Base-by-base conservation (phyloP, 805 yeast genomes). In the Hanseniaspora pseudoguilliermondii region DNA sequence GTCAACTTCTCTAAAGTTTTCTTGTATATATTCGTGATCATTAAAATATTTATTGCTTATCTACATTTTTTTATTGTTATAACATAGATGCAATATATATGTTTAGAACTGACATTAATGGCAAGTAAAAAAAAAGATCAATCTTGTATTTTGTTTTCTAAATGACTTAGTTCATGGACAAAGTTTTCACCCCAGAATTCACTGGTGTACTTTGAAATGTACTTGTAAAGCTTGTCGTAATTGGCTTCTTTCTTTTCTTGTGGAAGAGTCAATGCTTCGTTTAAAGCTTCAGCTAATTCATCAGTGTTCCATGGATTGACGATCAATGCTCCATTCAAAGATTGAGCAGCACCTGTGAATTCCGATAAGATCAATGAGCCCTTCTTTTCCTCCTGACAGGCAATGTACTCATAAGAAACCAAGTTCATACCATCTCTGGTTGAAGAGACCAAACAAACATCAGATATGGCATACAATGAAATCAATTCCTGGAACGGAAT, bases 331-430 rank as follows among this genome's bases (percentile, higher is more conserved):
- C 99, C 99, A 65, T 93, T 91, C 60, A 93, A 74, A 1, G 95
- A 85, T 71, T 93, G 99, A 0, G 98, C 97, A n/a, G 98, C 98
- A 49, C 99, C 99, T 0, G 98, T 93, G 71, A 93, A 93, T 71
- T 93, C 99, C 43, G 95, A 84, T 59, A 93, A 69, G 49, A 93
- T 86, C 62, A 93, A 75, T 3, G 89, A 81, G 9, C 99, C 99
- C 60, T 88, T 82, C 59, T 81, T 81, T 48, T 83, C 82, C 59
- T 82, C 78, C 70, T 93, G 98, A 66, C 97, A 91, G 0, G 97
- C 97, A 63, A 93, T 88, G 69, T 93, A 93, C 71, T 93, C 99
- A 68, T 88, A 95, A 54, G 91, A 81, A 46, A 95, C 98, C 64
- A 93, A 77, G 67, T 93, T 93, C 99, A 93, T 93, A 63, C 99